Conservation (phyloP, 2,329 filamentous ascomycete genomes). For the Teratosphaeria epicoccoides region DNA sequence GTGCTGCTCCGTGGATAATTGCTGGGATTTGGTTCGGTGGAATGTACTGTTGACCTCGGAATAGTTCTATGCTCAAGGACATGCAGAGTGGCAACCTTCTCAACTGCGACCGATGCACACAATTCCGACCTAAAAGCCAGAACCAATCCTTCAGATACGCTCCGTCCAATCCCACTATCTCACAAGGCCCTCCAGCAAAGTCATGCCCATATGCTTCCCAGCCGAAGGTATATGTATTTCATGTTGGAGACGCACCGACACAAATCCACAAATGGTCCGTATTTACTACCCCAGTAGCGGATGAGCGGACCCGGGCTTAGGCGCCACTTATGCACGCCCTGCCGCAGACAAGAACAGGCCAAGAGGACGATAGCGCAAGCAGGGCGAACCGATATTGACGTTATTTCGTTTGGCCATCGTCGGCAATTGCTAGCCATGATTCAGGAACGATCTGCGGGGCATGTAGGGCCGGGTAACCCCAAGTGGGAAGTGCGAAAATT, state of each 20-base stretch:
- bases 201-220: no score
- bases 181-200: no score
- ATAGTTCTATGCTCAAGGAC: neutral
- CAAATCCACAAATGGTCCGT: neutral
- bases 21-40: neutral
- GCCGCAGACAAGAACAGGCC: neutral
- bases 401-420: neutral
- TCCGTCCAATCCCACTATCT: neutral
- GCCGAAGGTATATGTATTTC: neutral
- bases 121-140: neutral
- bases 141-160: neutral
- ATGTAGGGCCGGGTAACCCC: neutral
- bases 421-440: neutral
- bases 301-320: no score
- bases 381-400: neutral
- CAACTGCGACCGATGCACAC: neutral
- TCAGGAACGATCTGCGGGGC: neutral
- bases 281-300: neutral
- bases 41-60: neutral
- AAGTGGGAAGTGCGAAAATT: neutral
- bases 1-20: neutral
- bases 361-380: neutral
- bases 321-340: neutral
- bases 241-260: neutral
- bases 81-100: neutral